phyloP scores from a whole-genome alignment of 176 grass and related monocot genomes.

The Oryza rufipogon region DNA sequence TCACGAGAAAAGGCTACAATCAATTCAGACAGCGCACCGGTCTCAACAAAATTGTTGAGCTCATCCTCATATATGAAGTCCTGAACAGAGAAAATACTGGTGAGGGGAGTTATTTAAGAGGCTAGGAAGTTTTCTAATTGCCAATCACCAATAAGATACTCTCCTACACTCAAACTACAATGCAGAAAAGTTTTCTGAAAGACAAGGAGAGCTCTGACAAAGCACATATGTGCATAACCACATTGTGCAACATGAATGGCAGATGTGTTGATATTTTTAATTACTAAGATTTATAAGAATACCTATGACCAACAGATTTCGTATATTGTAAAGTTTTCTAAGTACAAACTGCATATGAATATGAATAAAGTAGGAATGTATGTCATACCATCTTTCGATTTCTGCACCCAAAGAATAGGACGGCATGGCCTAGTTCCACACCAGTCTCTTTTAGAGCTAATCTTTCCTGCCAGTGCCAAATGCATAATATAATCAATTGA shows the following conservation, averaged over 20 bases:
- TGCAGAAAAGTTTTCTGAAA: not conserved
- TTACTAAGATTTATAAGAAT: not conserved
- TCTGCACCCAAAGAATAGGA: conserved; percentile 98
- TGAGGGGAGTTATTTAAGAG: not conserved
- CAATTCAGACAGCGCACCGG: conserved; percentile 69
- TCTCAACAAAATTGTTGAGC: conserved; percentile 72
- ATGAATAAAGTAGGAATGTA: conserved; percentile 30
- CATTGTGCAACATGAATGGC: not conserved
- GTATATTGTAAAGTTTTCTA: not conserved
- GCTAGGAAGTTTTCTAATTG: not conserved
- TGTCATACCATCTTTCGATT: conserved; percentile 79
- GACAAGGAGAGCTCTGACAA: not conserved
- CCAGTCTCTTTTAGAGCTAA: conserved; percentile 68
- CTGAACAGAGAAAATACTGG: conserved; percentile 43
- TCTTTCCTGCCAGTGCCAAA: conserved; percentile 69
- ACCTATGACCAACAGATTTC: not conserved
- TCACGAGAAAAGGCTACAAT: conserved; percentile 90
- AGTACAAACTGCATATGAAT: not conserved
- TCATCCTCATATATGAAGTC: conserved; percentile 95
- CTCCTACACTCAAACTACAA: conserved; percentile 22
- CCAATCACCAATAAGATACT: not conserved
- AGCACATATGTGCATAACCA: not conserved
- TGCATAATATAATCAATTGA: not conserved
- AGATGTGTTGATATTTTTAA: not conserved
- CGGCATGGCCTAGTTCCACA: conserved; percentile 61